Conservation (phyloP, 2,329 filamentous ascomycete species). For the Arthrobotrys conoides region DNA sequence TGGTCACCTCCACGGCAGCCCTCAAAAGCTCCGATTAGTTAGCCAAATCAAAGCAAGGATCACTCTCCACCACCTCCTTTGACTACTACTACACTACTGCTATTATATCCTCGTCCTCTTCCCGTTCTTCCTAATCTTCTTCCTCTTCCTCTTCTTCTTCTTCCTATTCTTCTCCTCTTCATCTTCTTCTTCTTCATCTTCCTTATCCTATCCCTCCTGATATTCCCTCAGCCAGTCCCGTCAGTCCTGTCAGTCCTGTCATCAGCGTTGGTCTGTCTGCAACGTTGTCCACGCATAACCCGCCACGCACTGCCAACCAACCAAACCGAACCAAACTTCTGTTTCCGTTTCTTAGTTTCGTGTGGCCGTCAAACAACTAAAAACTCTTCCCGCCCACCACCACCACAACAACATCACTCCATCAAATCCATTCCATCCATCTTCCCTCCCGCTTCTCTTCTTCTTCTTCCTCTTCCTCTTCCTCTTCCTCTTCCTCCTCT, state of each 20-base stretch:
- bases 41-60: conserved; percentile 44
- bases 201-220: neutral
- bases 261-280: conserved; percentile 5
- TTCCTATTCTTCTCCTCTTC: neutral
- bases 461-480: no score
- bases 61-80: conserved; percentile 15
- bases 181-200: conserved; percentile 4
- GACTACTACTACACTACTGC: no score
- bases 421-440: no score
- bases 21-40: conserved; percentile 52
- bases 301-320: conserved; percentile 20
- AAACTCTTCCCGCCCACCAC: conserved; percentile 43
- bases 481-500: neutral
- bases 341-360: conserved; percentile 17
- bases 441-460: no score
- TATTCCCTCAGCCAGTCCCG: neutral
- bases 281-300: conserved; percentile 23
- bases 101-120: neutral
- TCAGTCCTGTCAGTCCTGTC: no score
- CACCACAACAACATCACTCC: no score
- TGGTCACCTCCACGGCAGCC: conserved; percentile 33
- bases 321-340: neutral
- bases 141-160: neutral
- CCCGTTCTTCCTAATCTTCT: neutral
- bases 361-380: conserved; percentile 56